Evolutionary conservation across 1,284 basidiomycete species (phyloP).

Genomic region (Stereum hirsutum): DNA sequence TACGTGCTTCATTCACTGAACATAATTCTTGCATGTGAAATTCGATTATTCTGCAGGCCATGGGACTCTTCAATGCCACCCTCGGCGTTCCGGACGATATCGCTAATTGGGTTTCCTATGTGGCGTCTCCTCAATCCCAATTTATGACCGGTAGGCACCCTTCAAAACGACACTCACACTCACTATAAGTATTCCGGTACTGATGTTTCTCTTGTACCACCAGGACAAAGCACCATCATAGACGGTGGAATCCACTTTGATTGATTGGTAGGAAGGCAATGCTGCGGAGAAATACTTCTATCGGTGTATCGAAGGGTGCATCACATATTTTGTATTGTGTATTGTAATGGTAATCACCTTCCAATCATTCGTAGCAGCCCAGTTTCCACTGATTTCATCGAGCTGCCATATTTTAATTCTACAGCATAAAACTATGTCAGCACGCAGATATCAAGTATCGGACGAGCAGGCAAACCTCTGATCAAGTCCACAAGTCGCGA

Average conservation of each 20-base stretch:
- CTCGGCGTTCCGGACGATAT: background rate
- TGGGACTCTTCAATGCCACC: background rate
- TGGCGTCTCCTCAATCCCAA: background rate
- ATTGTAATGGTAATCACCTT: conserved; percentile 44
- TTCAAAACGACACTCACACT: no score
- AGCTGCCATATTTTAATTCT: conserved; percentile 82
- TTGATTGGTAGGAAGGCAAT: no score
- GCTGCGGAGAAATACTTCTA: no score
- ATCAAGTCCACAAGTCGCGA: conserved; percentile 72
- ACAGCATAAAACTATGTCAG: conserved; percentile 2
- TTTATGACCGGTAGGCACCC: background rate
- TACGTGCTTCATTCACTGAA: no score
- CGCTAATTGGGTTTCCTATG: background rate
- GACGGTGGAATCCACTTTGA: background rate
- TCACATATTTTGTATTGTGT: no score
- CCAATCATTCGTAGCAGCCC: conserved; percentile 81
- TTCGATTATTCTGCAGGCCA: no score
- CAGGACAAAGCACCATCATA: background rate
- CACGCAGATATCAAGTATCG: conserved; percentile 6
- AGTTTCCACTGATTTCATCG: conserved; percentile 59
- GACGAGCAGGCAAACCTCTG: conserved; percentile 41
- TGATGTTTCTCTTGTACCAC: background rate
- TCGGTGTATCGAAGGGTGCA: no score
- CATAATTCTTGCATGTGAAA: no score
- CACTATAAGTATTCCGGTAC: background rate